Percentiles rank a stretch among this genome's conserved stretches.
Conservation (phyloP, 2,329 filamentous ascomycete genomes). For the Sporothrix brunneoviolacea region DNA sequence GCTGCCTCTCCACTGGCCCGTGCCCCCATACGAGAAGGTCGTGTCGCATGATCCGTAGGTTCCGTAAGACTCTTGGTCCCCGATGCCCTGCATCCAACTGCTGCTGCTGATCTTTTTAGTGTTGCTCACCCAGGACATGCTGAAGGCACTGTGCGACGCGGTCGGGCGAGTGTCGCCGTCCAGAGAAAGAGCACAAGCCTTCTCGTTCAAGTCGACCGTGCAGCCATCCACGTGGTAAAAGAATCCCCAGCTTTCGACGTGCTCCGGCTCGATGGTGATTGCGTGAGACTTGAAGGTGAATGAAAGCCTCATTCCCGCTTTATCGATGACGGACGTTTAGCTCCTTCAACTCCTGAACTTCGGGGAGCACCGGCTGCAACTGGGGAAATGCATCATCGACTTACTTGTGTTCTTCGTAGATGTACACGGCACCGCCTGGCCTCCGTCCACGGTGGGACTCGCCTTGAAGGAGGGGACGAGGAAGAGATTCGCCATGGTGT, state of each 20-base stretch:
- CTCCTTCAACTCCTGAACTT: too few relatives aligned
- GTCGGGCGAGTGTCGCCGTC: background rate
- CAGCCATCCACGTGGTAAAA: too few relatives aligned
- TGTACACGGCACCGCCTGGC: background rate
- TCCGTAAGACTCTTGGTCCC: too few relatives aligned
- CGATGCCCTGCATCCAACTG: too few relatives aligned
- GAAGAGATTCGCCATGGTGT: background rate
- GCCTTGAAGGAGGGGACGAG: background rate
- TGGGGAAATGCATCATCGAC: too few relatives aligned
- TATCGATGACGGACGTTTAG: too few relatives aligned
- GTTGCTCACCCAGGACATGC: background rate
- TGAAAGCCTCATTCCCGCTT: too few relatives aligned
- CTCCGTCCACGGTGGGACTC: background rate
- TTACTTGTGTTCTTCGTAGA: background rate
- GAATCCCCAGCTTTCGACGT: too few relatives aligned
- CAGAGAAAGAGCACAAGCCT: background rate
- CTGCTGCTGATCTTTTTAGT: background rate
- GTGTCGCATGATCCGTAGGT: background rate
- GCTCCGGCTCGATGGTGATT: too few relatives aligned
- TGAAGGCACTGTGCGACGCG: background rate
- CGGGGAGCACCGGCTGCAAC: too few relatives aligned
- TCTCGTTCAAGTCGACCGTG: background rate
- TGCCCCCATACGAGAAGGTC: background rate
- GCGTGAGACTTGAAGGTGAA: too few relatives aligned
- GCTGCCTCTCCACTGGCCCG: background rate